Percentiles rank a stretch among this genome's conserved stretches.
Conservation (phyloP, 2,329 filamentous ascomycete species). For the Colletotrichum sansevieriae region DNA sequence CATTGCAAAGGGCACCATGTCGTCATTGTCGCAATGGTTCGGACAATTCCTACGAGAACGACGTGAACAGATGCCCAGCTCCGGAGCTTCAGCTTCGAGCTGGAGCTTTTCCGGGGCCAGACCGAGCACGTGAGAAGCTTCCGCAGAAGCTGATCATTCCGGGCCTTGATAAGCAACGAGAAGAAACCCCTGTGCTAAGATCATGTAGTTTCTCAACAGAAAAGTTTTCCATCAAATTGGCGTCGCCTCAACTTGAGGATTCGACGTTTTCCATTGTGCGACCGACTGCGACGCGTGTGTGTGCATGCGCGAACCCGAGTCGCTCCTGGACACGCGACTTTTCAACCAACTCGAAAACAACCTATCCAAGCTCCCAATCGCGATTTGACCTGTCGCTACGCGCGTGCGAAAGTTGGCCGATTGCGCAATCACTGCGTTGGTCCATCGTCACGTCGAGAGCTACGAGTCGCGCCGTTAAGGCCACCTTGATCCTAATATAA, state of each 20-base stretch:
- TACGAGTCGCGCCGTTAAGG: too few species aligned
- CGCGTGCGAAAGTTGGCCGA: too few species aligned
- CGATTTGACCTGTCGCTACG: neutral
- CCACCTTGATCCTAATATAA: too few species aligned
- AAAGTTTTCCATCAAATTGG: conserved; percentile 25
- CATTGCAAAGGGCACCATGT: conserved; percentile 12
- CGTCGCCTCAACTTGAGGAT: conserved; percentile 19
- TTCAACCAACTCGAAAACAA: neutral
- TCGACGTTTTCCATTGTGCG: conserved; percentile 20
- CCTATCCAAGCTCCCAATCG: neutral
- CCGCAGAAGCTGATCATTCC: neutral
- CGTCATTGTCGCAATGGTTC: conserved; percentile 6
- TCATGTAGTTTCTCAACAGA: conserved; percentile 24
- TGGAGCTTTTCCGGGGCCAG: conserved; percentile 5
- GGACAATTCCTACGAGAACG: conserved; percentile 1
- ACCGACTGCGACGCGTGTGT: conserved; percentile 30
- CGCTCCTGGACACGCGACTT: conserved; percentile 7
- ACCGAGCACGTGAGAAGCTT: conserved; percentile 2
- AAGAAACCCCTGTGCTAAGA: conserved; percentile 25
- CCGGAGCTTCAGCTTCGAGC: conserved; percentile 9
- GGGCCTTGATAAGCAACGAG: neutral
- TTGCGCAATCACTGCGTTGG: too few species aligned
- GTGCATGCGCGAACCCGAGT: conserved; percentile 30
- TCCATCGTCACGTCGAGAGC: too few species aligned
- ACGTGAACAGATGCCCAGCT: conserved; percentile 12